Evolutionary conservation across 2,329 filamentous ascomycete genomes (phyloP).

Genomic region (Dothistroma septosporum): DNA sequence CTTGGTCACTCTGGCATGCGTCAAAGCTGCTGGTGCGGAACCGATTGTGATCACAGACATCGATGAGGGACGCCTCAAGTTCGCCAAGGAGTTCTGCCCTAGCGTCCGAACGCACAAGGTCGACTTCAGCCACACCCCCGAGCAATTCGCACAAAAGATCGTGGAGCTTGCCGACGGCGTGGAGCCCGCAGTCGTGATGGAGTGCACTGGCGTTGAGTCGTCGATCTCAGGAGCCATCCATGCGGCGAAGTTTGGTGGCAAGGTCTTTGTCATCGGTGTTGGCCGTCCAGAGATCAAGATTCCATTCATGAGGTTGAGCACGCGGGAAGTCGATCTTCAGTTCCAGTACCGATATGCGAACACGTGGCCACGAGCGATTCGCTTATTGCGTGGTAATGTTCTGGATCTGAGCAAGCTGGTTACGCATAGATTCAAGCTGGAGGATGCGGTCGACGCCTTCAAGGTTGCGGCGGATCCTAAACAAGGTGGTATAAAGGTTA

Average conservation of each 20-base stretch:
- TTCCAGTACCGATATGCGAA: conserved; percentile 97
- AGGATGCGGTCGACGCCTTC: conserved; percentile 86
- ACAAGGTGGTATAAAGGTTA: conserved; percentile 95
- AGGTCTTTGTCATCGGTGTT: conserved; percentile 94
- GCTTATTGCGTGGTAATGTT: conserved; percentile 77
- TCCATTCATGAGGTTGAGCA: conserved; percentile 89
- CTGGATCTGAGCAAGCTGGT: conserved; percentile 78
- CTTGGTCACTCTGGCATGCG: conserved; percentile 80
- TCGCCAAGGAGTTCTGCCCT: conserved; percentile 79
- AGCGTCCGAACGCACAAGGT: conserved; percentile 77
- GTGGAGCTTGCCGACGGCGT: conserved; percentile 69
- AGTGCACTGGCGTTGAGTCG: conserved; percentile 93
- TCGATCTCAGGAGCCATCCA: conserved; percentile 83
- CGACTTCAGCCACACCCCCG: conserved; percentile 56
- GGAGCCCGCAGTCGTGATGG: conserved; percentile 76
- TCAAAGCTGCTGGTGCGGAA: conserved; percentile 78
- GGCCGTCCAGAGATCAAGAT: conserved; percentile 94
- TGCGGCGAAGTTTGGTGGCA: conserved; percentile 89
- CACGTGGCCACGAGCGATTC: conserved; percentile 91
- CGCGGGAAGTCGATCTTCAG: conserved; percentile 87
- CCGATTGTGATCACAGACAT: conserved; percentile 95
- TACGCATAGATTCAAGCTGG: conserved; percentile 79
- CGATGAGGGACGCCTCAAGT: conserved; percentile 75
- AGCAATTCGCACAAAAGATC: conserved; percentile 67
- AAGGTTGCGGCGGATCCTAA: conserved; percentile 81